Base-by-base conservation (phyloP, 2,329 filamentous ascomycete genomes). In the Cercospora sp. region DNA sequence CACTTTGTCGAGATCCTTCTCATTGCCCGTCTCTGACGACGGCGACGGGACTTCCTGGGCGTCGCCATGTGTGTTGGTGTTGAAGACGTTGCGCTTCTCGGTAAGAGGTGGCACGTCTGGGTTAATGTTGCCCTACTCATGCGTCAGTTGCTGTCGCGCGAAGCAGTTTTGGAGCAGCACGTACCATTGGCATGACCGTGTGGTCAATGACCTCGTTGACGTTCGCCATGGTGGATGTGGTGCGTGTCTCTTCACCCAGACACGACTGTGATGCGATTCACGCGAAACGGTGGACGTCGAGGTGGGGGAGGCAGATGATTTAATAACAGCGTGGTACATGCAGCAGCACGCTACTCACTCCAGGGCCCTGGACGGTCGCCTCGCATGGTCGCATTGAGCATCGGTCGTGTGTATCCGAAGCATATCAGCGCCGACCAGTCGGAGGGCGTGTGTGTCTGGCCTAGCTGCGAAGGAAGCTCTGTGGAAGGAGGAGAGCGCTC, bases 1-100 rank as follows among this genome's bases (percentile, higher is more conserved):
- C 7, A 70, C 63, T 66, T 76, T 76, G 60, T 77, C 75, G 33
- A 73, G 72, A 36, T 75, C 73, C 28, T 78, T 71, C 28, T 76
- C 68, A 33, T 64, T 31, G n/a, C 28, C 64, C 3, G 8, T 53
- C 9, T 67, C 63, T 13, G 60, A 33, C 18, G 48, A 63, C 4
- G 58, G 45, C 51, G 63, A 68, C 5, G 62, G 60, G 5, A 62
- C 20, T 31, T 58, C 61, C 5, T 68, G 33, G 3, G 62, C 60
- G 5, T 62, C 66, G 26, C 48, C 62, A 51, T 71, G 71, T 6
- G 69, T 69, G 60, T 70, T 68, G 13, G 75, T 66, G 58, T 77
- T 76, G 73, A 80, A 77, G 63, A 74, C 75, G 72, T 80, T 79
- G 57, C 76, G 71, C 73, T 79, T 80, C 71, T 80, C 76, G 3